These are phyloP conservation scores for Lizanozyma gosingica DNA, from an alignment of 1,139 yeast species.

Conservation along the genomic window DNA sequence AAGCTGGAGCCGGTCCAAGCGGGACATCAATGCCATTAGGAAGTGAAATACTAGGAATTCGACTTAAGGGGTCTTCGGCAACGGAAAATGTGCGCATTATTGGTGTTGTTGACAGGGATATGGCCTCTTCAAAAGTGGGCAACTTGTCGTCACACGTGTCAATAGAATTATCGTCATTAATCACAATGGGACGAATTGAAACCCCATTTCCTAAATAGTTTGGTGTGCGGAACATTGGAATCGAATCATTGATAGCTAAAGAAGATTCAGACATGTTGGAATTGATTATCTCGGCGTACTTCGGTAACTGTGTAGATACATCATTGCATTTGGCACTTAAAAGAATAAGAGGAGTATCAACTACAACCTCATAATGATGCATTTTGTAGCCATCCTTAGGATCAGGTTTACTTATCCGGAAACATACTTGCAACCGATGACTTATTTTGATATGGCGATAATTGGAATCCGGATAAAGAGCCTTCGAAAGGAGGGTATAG, in stretches of 20 bases:
- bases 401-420: conserved; percentile 65
- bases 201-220: not conserved
- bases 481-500: conserved; percentile 26
- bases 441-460: conserved; percentile 61
- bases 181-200: not conserved
- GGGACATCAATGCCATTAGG: not conserved
- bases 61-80: not conserved
- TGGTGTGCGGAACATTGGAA: not conserved
- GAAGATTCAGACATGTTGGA: no score
- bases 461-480: conserved; percentile 60
- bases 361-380: conserved; percentile 83
- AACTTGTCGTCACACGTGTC: not conserved
- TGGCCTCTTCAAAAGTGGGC: not conserved
- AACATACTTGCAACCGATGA: conserved; percentile 72
- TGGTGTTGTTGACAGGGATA: not conserved
- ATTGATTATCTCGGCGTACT: conserved; percentile 28
- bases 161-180: not conserved
- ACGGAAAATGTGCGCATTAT: not conserved
- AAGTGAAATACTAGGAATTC: not conserved
- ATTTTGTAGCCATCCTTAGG: conserved; percentile 46
- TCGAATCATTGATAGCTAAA: not conserved
- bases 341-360: conserved; percentile 74
- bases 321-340: conserved; percentile 65
- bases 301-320: conserved; percentile 64
- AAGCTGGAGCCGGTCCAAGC: not conserved